Base-by-base conservation (phyloP, 768 basidiomycete species). In the Suillus placidus region DNA sequence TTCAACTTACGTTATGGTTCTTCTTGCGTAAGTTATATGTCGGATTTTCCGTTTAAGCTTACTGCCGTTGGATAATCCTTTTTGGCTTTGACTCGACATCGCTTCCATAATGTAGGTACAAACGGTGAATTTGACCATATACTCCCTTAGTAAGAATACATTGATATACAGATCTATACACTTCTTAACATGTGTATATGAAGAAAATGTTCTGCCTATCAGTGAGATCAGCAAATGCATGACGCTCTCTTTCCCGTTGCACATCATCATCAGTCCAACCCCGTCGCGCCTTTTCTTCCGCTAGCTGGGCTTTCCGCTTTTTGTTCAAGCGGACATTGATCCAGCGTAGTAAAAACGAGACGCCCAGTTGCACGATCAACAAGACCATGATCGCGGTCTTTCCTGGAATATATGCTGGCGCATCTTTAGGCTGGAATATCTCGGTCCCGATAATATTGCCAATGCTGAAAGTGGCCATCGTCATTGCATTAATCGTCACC, bases 201-300 rank as follows among this genome's bases (percentile, higher is more conserved):
- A 88, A 88, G 72, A 81, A 88, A 20, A 83, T 73, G 69, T 88
- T 89, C 85, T 87, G 84, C 70, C 83, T 85, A 73, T 89, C 88
- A 4, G 88, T 88, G 63, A 88, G 68, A 71, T 90, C 88, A 32
- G 83, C 77, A 73, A 90, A 89, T 23, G 87, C 88, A 62, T 87
- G 82, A 58, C 82, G 80, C 65, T 88, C 86, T 23, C 86, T 80
- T 71, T 89, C 86, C 61, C 80, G 79, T 70, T 84, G 83, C 20
- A 90, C 75, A 63, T 90, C 87, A 7, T 72, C 82, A 52, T 87
- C 83, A 0, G 83, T 80, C 88, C 89, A 89, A 5, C 84, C 84
- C n/a, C 74, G 74, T 14, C 78, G 74, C 4, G 74, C 78, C 71
- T 80, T 86, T 68, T 81, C 73, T 52, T 81, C 81, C 43, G 77